phyloP scores from a whole-genome alignment of 495 filamentous ascomycete genomes.

The Aspergillus nidulans region DNA sequence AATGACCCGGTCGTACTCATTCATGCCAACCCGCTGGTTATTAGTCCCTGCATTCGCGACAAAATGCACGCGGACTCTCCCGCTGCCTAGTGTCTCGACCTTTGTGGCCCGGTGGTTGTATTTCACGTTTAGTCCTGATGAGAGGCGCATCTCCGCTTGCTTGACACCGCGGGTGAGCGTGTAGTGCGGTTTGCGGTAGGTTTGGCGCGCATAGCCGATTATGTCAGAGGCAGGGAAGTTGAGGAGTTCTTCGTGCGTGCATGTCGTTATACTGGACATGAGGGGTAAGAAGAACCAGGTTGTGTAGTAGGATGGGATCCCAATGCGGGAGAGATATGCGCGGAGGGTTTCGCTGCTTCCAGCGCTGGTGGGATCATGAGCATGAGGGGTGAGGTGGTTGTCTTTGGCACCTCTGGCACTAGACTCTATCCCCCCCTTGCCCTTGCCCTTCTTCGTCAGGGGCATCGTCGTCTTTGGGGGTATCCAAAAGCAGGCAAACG shows the following conservation, averaged over 20 bases:
- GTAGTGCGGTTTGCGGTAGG: constrained; percentile 45
- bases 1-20: constrained; percentile 36
- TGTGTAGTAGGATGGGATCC: constrained; percentile 39
- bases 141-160: constrained; percentile 39
- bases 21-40: background rate
- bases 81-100: background rate
- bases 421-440: background rate
- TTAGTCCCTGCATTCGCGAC: background rate
- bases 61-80: constrained; percentile 12
- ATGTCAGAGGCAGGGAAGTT: constrained; percentile 48
- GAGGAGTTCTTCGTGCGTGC: constrained; percentile 46
- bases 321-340: constrained; percentile 41
- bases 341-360: background rate
- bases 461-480: constrained; percentile 37
- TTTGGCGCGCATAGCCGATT: constrained; percentile 39
- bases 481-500: constrained; percentile 43
- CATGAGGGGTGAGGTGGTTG: too few species aligned
- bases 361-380: background rate
- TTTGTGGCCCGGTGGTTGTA: constrained; percentile 18
- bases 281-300: constrained; percentile 47
- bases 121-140: constrained; percentile 23
- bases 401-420: background rate
- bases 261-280: constrained; percentile 50
- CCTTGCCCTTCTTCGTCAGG: constrained; percentile 16
- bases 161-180: constrained; percentile 44